Base-by-base conservation (phyloP, 192 early-diverging fungal species). In the Oehlia diaphana region DNA sequence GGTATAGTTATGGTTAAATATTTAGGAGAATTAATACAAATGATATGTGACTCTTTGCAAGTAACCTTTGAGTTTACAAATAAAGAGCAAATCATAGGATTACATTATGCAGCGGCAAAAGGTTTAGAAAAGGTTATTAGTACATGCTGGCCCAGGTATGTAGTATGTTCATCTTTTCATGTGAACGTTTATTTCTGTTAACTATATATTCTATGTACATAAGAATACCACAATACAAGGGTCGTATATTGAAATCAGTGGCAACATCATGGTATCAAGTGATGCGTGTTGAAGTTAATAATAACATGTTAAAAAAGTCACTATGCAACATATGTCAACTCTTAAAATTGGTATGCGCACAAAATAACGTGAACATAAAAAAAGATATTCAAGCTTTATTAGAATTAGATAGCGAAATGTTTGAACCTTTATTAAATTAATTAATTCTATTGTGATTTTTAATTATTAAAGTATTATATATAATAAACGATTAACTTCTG, bases 131-230 rank as follows among this genome's bases (percentile, higher is more conserved):
- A 47, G 12, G 58, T 69, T 35, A 78, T 78, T 12, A 31, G 23
- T 14, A 69, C 21, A 68, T 78, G 76, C 49, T 78, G 76, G 76
- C 76, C 76, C n/a, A 78, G 76, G 76, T 78, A 42, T 42, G 5
- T 42, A 42, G 39, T 42, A 8, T 42, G 39, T 42, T 42, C 39
- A 42, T 42, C 7, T 0, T 26, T 42, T 42, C 6, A 42, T 42
- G 6, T 42, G 35, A 37, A 37, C 35, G 35, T 37, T 37, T 31
- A 2, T 31, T 5, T 42, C 5, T 42, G 39, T 42, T 42, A 42
- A 42, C 39, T 42, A 42, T 42, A 42, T 8, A 42, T 42, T 42
- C 7, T 42, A 42, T 42, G 7, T 8, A 37, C 2, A 7, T 42
- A 47, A 78, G 76, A 28, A 78, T 78, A n/a, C 12, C 76, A 33